These are phyloP conservation scores for Ogataea hybrid DNA, from an alignment of 1,139 yeast genomes.

Conservation along the genomic window DNA sequence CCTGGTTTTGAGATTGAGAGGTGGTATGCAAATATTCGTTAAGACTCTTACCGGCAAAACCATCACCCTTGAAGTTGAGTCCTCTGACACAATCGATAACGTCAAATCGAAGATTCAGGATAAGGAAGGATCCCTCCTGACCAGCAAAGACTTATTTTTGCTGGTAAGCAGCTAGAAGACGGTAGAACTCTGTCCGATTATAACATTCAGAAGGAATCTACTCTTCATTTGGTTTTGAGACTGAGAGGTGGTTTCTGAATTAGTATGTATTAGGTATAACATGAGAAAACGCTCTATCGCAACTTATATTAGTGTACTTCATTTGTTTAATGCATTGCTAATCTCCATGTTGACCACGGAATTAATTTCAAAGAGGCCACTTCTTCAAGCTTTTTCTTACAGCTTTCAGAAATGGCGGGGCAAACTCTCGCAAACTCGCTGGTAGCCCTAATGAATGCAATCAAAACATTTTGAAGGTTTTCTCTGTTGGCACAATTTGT, in stretches of 20 bases:
- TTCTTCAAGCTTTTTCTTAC: constrained; percentile 30
- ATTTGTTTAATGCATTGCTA: constrained; percentile 24
- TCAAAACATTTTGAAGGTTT: constrained; percentile 62
- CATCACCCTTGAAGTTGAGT: constrained; percentile 64
- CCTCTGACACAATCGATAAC: constrained; percentile 68
- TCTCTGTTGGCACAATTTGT: constrained; percentile 31
- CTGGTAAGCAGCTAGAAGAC: constrained; percentile 63
- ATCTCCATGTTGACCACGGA: constrained; percentile 35
- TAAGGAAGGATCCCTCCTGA: constrained; percentile 58
- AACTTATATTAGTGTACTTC: neutral
- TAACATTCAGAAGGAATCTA: constrained; percentile 67
- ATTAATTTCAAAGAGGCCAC: constrained; percentile 34
- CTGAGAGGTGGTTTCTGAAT: constrained; percentile 53
- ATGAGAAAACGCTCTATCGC: neutral
- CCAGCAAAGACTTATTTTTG: constrained; percentile 55
- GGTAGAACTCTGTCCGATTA: constrained; percentile 67
- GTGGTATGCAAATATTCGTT: constrained; percentile 73
- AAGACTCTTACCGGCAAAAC: constrained; percentile 71
- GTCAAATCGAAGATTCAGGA: constrained; percentile 54
- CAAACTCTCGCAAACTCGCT: constrained; percentile 10
- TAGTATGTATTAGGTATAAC: neutral
- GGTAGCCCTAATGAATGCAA: constrained; percentile 38
- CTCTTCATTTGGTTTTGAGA: constrained; percentile 55
- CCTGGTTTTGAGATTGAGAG: constrained; percentile 80
- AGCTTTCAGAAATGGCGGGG: constrained; percentile 6